Base-by-base conservation (phyloP, 768 basidiomycete species). In the Panaeolus papilionaceus region DNA sequence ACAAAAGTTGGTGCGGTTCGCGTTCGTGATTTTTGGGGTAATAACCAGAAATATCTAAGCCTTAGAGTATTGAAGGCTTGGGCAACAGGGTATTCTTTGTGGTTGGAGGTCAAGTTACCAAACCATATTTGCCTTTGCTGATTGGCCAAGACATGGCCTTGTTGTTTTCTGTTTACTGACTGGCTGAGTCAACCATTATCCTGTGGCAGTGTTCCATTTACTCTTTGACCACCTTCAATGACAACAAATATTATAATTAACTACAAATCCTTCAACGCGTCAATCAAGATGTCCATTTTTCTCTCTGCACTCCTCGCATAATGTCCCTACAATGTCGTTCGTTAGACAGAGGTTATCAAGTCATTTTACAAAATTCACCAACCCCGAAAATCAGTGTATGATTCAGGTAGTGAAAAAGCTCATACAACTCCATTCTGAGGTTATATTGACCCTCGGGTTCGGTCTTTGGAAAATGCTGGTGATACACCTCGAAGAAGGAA, bases 341-440 rank as follows among this genome's bases (percentile, higher is more conserved):
- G 39, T 18, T 61, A 68, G 61, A n/a, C 28, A 12, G 8, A 62
- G 40, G 33, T 23, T 39, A 49, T 26, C 51, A 62, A 33, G 78
- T 71, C 26, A 38, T 28, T 42, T 47, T 10, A 14, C 51, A 42
- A 23, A 63, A 49, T 39, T 44, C 9, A 80, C 90, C 79, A 73
- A 93, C 92, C 67, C 91, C 91, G 73, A 94, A 94, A 4, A 94
- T 75, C 4, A 92, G 79, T 0, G 92, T 92, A 72, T 94, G 93
- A 71, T 94, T 94, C 70, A 94, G 78, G 73, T 93, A 92, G 76
- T 94, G 93, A 69, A 91, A 94, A 33, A 94, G 77, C 75, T 92
- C 87, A 70, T 94, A 94, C n/a, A 94, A 76, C 63, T 91, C 86
- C 38, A 77, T 83, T 39, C 93, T 85, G 42, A 88, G 80, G 37